Conservation (phyloP, 1,284 basidiomycete species). For the Tilletia setariae region DNA sequence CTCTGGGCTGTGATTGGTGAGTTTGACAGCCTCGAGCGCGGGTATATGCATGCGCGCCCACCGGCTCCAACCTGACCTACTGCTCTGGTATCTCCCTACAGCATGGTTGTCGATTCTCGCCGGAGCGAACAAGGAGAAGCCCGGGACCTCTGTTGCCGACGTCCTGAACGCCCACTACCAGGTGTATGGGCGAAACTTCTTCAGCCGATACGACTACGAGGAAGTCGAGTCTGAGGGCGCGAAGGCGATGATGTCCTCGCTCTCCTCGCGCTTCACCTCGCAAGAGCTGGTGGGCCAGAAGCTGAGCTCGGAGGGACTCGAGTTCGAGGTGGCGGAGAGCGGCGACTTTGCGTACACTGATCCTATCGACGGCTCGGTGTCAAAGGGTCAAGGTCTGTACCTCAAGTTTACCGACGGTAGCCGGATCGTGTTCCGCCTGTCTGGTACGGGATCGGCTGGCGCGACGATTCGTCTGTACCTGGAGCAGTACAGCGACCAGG, state of each 20-base stretch:
- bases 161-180: constrained; percentile 78
- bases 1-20: constrained; percentile 91
- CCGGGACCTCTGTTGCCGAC: constrained; percentile 45
- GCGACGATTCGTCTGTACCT: constrained; percentile 67
- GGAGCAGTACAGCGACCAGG: constrained; percentile 78
- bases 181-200: constrained; percentile 94
- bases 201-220: constrained; percentile 95
- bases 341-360: constrained; percentile 95
- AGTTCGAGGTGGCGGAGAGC: constrained; percentile 74
- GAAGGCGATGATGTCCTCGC: constrained; percentile 73
- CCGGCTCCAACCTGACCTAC: too few species aligned
- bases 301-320: constrained; percentile 53
- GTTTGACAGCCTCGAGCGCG: constrained; percentile 21
- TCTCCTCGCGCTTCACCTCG: constrained; percentile 70
- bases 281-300: constrained; percentile 57
- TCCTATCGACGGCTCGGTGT: constrained; percentile 89
- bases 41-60: constrained; percentile 49
- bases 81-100: too few species aligned
- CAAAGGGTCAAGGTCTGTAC: constrained; percentile 92
- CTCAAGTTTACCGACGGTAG: constrained; percentile 86
- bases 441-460: constrained; percentile 90
- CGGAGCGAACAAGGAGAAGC: constrained; percentile 72
- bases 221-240: constrained; percentile 90
- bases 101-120: constrained; percentile 98
- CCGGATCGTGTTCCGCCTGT: constrained; percentile 89